Base-by-base conservation (phyloP, 805 yeast species). In the Ogataea dorogensis region DNA sequence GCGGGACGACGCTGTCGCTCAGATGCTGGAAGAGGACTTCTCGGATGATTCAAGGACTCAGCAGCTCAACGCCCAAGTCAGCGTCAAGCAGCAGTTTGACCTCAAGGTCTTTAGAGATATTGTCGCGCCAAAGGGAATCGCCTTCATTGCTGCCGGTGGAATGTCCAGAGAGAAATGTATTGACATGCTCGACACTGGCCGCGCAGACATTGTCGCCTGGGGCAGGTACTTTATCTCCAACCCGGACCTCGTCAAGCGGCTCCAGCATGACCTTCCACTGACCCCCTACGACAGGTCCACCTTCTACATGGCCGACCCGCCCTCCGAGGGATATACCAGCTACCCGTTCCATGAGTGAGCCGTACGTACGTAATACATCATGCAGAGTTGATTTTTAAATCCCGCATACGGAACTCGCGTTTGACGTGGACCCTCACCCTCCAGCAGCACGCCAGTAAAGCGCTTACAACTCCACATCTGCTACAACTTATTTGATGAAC, bases 51-150 rank as follows among this genome's bases (percentile, higher is more conserved):
- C n/a, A n/a, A n/a, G n/a, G n/a, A n/a, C n/a, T n/a, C n/a, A n/a
- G n/a, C n/a, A n/a, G n/a, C n/a, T n/a, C n/a, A n/a, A n/a, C n/a
- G n/a, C n/a, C n/a, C 36, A 40, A 23, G 36, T 46, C 17, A 4
- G 8, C 3, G 42, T 27, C 5, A 15, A 19, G 15, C 31, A 28
- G n/a, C 19, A 35, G 16, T 40, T 35, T 17, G 30, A 27, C 20
- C 16, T 36, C 12, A 24, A 17, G 21, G 70, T n/a, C 55, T 73
- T 14, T 63, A 84, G 50, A 77, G 73, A 49, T 52, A 70, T 39
- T 88, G 88, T 17, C 51, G 56, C 17, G 50, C 64, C 46, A 64
- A 38, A 38, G 9, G 51, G 53, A 19, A 47, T 27, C 59, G 57
- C 21, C 7, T 27, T 46, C 2, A 34, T 51, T 10, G 42, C 49